A percentile compares a stretch with the other conserved stretches of the same genome.
These are phyloP conservation scores for Saururus chinensis DNA, from an alignment of 164 flowering plant genomes.

Conservation along the genomic window DNA sequence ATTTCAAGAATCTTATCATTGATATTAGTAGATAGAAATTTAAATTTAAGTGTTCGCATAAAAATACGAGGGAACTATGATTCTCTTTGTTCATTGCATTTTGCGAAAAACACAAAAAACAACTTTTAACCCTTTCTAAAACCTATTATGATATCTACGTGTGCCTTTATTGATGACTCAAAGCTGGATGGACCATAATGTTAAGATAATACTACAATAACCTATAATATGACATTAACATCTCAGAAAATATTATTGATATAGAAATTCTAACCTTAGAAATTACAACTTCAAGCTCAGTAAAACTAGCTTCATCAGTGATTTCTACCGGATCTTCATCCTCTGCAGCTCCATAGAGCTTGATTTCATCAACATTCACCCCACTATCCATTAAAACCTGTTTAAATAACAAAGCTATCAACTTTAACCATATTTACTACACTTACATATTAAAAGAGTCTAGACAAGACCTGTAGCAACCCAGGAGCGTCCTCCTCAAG, in stretches of 20 bases:
- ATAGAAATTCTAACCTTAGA: conserved; percentile 40
- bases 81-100: too few species aligned
- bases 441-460: not conserved
- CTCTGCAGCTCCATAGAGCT: conserved; percentile 60
- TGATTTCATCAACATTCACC: conserved; percentile 56
- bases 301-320: conserved; percentile 37
- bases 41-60: too few species aligned
- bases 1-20: too few species aligned
- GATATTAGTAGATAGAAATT: too few species aligned
- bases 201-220: too few species aligned
- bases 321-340: conserved; percentile 41
- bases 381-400: conserved; percentile 77
- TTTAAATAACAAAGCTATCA: conserved; percentile 3
- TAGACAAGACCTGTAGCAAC: conserved; percentile 55
- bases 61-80: too few species aligned
- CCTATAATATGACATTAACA: too few species aligned
- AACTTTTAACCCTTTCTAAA: too few species aligned
- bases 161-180: too few species aligned
- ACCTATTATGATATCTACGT: too few species aligned
- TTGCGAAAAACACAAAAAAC: too few species aligned
- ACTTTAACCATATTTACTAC: not conserved
- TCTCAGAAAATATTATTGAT: not conserved
- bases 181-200: too few species aligned
- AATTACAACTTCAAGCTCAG: conserved; percentile 72
- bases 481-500: conserved; percentile 97